Evolutionary conservation across 495 filamentous ascomycete genomes (phyloP).

Genomic region (Penicillium turbatum): DNA sequence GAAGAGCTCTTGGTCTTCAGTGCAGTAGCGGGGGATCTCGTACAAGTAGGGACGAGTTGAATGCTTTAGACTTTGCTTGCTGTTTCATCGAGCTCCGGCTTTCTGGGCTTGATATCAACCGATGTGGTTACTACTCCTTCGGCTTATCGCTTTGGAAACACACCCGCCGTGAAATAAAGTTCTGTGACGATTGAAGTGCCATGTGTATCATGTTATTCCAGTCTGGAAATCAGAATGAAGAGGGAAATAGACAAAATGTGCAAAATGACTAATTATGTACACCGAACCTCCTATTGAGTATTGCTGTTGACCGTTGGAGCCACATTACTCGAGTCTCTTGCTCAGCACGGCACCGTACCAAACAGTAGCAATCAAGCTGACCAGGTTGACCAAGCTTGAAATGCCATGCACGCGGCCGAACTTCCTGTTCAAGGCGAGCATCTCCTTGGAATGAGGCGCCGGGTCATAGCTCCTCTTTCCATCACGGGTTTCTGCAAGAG

Average conservation of each 20-base stretch:
- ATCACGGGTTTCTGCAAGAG: conserved; percentile 60
- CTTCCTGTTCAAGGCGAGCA: conserved; percentile 72
- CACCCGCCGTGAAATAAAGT: not conserved
- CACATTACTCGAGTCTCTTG: conserved; percentile 44
- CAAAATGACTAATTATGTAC: not conserved
- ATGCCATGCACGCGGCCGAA: conserved; percentile 77
- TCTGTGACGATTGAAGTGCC: not conserved
- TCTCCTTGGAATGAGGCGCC: conserved; percentile 71
- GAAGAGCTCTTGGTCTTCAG: not conserved
- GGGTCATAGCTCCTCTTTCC: conserved; percentile 78
- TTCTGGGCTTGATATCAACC: not conserved
- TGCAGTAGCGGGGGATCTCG: too few relatives aligned
- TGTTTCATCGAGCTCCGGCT: not conserved
- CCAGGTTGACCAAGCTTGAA: conserved; percentile 70
- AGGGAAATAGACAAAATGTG: not conserved
- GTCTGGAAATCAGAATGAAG: not conserved
- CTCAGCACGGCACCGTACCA: conserved; percentile 71
- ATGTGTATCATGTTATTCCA: not conserved
- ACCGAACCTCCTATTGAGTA: not conserved
- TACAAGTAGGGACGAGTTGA: too few relatives aligned
- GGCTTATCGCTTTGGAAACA: not conserved
- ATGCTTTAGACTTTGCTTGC: too few relatives aligned
- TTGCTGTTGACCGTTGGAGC: not conserved
- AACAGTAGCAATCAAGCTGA: conserved; percentile 58
- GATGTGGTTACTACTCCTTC: not conserved